These are phyloP conservation scores for Pseudogymnoascus sp. DNA, from an alignment of 2,329 filamentous ascomycete genomes.

Conservation along the genomic window DNA sequence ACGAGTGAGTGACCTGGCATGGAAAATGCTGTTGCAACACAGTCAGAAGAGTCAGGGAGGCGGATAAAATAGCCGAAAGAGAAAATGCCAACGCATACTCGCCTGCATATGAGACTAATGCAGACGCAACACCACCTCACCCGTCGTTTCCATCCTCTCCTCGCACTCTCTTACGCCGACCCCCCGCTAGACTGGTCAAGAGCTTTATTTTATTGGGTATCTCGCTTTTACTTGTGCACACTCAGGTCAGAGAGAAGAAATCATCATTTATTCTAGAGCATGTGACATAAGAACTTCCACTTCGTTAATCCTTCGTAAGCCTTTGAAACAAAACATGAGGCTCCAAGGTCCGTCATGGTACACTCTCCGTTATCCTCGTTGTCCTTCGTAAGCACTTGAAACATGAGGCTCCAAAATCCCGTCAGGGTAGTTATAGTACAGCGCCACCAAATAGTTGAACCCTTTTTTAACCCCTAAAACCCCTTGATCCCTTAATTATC, in stretches of 20 bases:
- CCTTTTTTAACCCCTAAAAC: background rate
- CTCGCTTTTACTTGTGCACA: background rate
- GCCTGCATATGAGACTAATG: conserved; percentile 9
- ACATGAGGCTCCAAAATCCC: conserved; percentile 5
- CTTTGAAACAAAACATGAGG: background rate
- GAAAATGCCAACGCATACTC: conserved; percentile 8
- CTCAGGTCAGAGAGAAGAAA: background rate
- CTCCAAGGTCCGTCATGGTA: background rate
- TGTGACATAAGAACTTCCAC: conserved; percentile 2
- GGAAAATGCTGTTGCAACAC: background rate
- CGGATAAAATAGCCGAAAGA: conserved; percentile 5
- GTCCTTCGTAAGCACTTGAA: background rate
- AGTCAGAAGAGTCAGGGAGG: background rate
- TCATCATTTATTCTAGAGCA: conserved; percentile 6
- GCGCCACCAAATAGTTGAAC: background rate
- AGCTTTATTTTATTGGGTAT: background rate
- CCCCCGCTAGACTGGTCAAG: background rate
- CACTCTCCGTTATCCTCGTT: background rate
- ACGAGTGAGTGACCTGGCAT: background rate
- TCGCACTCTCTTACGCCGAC: conserved; percentile 2
- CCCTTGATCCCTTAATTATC: background rate
- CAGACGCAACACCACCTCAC: conserved; percentile 9
- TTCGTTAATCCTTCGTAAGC: background rate
- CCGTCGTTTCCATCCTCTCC: conserved; percentile 4
- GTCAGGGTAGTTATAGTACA: conserved; percentile 6